Percentiles rank a stretch among this genome's conserved stretches.
Evolutionary conservation across 1,284 basidiomycete genomes (phyloP).

Genomic region (Volvariella volvacea): DNA sequence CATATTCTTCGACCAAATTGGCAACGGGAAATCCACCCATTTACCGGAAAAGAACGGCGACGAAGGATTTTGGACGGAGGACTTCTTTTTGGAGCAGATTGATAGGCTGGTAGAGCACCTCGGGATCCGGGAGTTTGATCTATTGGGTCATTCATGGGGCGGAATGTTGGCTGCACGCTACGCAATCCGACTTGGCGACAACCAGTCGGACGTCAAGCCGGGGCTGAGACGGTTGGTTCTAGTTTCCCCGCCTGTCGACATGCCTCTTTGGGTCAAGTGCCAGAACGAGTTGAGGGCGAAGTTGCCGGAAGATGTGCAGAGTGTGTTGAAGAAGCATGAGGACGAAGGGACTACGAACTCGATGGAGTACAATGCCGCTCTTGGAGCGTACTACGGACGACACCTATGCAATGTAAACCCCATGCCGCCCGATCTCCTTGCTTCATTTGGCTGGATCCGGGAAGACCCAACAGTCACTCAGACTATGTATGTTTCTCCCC

Average conservation of each 20-base stretch:
- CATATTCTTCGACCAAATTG: slow-evolving; percentile 45
- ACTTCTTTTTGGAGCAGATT: slow-evolving; percentile 41
- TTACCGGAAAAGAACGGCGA: slow-evolving; percentile 27
- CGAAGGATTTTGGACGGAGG: slow-evolving; percentile 36
- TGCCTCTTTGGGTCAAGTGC: slow-evolving; percentile 29
- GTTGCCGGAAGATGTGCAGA: slow-evolving; percentile 37
- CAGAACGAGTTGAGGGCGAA: slow-evolving; percentile 23
- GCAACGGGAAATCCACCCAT: slow-evolving; percentile 39
- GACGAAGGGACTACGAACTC: slow-evolving; percentile 35
- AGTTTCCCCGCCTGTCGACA: slow-evolving; percentile 30
- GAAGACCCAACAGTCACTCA: slow-evolving; percentile 43
- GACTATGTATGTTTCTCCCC: slow-evolving; percentile 21
- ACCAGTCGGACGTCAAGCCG: slow-evolving; percentile 18
- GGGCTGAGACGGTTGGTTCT: slow-evolving; percentile 37
- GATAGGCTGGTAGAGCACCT: slow-evolving; percentile 34
- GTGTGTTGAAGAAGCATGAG: slow-evolving; percentile 40
- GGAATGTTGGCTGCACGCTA: slow-evolving; percentile 37
- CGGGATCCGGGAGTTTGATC: slow-evolving; percentile 27
- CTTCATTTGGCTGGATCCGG: slow-evolving; percentile 25
- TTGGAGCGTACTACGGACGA: slow-evolving; percentile 32
- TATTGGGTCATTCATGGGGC: slow-evolving; percentile 47
- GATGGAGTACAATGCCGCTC: slow-evolving; percentile 39
- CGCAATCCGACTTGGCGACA: slow-evolving; percentile 16
- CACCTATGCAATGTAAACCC: slow-evolving; percentile 42
- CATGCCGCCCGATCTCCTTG: slow-evolving; percentile 28